Evolutionary conservation across 2,329 filamentous ascomycete genomes (phyloP).

Genomic region (Penicillium sclerotiorum): DNA sequence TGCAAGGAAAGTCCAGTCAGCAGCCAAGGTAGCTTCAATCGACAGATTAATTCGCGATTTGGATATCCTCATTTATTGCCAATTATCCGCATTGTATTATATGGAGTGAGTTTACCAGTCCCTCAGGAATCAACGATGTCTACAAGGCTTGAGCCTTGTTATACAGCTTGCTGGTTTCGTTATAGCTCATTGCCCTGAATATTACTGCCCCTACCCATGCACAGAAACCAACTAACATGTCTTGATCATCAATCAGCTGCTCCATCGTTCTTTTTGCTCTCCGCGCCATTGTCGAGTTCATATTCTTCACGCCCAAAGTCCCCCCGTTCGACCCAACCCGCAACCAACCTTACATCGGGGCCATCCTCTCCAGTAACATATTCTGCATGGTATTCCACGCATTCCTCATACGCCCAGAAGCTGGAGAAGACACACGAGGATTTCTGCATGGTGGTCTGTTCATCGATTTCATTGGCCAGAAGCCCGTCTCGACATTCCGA

Average conservation of each 20-base stretch:
- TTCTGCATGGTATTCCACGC: conserved; percentile 61
- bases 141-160: too few relatives aligned
- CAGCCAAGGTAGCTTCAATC: conserved; percentile 51
- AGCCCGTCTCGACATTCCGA: conserved; percentile 56
- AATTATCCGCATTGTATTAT: conserved; percentile 64
- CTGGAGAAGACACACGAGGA: conserved; percentile 54
- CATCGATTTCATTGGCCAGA: conserved; percentile 67
- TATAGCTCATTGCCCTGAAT: too few relatives aligned
- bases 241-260: conserved; percentile 47
- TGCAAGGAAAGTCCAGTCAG: conserved; percentile 38
- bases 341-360: conserved; percentile 56
- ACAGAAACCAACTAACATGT: too few relatives aligned
- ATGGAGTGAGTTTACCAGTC: conserved; percentile 65
- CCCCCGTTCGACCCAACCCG: conserved; percentile 54
- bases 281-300: conserved; percentile 58
- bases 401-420: conserved; percentile 55
- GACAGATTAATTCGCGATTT: conserved; percentile 60
- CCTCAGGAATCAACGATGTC: too few relatives aligned
- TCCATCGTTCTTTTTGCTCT: conserved; percentile 60
- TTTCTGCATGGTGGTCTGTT: conserved; percentile 65
- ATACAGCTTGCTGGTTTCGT: too few relatives aligned
- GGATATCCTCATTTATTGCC: conserved; percentile 63
- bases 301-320: conserved; percentile 62
- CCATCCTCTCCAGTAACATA: conserved; percentile 57
- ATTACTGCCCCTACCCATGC: too few relatives aligned